Percentiles rank a stretch among this genome's conserved stretches.
These are phyloP conservation scores for Hypericum androsaemum DNA, from an alignment of 345 rosid species.

Conservation along the genomic window DNA sequence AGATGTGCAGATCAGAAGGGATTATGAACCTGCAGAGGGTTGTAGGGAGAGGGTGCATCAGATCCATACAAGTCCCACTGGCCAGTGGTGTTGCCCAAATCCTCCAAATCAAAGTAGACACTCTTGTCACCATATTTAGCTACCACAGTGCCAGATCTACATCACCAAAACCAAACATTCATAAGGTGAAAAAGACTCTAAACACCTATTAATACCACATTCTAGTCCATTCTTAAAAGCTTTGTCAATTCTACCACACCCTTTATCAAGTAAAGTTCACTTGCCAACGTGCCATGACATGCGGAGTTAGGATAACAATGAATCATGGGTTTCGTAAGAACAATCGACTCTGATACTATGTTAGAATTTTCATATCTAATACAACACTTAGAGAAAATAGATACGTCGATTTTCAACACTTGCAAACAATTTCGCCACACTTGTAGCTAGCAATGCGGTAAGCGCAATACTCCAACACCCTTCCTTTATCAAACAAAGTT, in stretches of 20 bases:
- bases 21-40: constrained; percentile 66
- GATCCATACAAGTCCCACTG: constrained; percentile 97
- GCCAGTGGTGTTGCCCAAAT: constrained; percentile 91
- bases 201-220: neutral
- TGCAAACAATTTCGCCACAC: too few relatives aligned
- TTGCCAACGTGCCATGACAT: too few relatives aligned
- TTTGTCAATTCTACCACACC: too few relatives aligned
- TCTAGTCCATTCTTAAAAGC: too few relatives aligned
- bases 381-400: too few relatives aligned
- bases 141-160: constrained; percentile 53
- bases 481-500: too few relatives aligned
- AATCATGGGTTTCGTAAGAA: neutral
- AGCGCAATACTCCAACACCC: too few relatives aligned
- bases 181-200: neutral
- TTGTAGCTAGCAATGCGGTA: too few relatives aligned
- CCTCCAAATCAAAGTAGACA: constrained; percentile 93
- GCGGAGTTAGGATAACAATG: neutral
- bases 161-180: neutral
- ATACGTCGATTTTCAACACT: too few relatives aligned
- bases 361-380: too few relatives aligned
- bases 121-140: constrained; percentile 97
- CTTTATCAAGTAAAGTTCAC: too few relatives aligned
- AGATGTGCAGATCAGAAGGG: neutral
- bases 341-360: too few relatives aligned
- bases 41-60: constrained; percentile 94